phyloP scores from a whole-genome alignment of 768 basidiomycete species.

The Trametes villosa region DNA sequence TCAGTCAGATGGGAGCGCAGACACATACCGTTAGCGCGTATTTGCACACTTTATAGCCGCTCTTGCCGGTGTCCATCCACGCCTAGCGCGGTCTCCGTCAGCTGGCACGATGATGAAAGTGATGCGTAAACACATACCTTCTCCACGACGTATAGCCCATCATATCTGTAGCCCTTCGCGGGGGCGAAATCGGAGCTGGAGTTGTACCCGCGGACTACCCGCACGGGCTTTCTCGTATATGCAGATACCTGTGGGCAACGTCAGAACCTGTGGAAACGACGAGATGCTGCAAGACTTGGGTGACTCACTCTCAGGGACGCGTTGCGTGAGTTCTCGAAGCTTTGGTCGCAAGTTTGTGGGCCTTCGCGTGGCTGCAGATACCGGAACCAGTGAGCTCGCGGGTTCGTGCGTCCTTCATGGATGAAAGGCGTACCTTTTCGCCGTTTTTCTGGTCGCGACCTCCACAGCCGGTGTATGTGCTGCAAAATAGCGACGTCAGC shows the following conservation, averaged over 20 bases:
- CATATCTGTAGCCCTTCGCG: slow-evolving; percentile 25
- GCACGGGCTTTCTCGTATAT: slow-evolving; percentile 22
- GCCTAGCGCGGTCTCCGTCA: slow-evolving; percentile 3
- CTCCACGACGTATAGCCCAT: slow-evolving; percentile 25
- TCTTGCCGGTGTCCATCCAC: slow-evolving; percentile 24
- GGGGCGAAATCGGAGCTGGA: slow-evolving; percentile 24
- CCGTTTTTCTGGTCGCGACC: slow-evolving; percentile 18
- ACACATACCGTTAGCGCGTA: slow-evolving; percentile 17
- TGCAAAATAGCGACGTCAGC: neutral
- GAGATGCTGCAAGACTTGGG: neutral
- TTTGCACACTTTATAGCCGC: slow-evolving; percentile 25
- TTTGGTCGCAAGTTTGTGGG: slow-evolving; percentile 25
- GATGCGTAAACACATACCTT: neutral
- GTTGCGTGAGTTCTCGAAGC: slow-evolving; percentile 20
- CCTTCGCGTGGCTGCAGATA: slow-evolving; percentile 15
- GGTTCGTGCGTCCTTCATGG: neutral
- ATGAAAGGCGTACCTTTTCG: slow-evolving; percentile 7
- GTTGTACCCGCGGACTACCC: slow-evolving; percentile 24
- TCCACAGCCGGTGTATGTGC: slow-evolving; percentile 27
- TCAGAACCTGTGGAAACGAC: neutral
- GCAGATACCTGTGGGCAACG: slow-evolving; percentile 17
- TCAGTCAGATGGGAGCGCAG: too few species aligned
- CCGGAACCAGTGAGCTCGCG: neutral
- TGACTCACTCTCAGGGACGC: slow-evolving; percentile 19
- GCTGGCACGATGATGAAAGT: too few species aligned